Conservation (phyloP, 2,329 filamentous ascomycete genomes). For the Apiospora phragmitis region DNA sequence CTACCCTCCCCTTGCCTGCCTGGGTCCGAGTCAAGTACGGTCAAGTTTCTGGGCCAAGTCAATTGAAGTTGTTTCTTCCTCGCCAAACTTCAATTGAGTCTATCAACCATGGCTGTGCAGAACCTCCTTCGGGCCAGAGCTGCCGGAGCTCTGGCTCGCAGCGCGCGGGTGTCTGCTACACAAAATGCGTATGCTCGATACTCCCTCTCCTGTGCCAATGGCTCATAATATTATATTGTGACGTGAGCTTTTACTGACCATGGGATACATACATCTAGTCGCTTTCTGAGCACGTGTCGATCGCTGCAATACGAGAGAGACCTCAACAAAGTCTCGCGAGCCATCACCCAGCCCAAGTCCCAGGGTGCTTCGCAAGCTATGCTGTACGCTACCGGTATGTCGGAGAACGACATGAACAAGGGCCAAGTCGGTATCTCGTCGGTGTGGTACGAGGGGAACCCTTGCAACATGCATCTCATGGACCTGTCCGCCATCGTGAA, state of each 20-base stretch:
- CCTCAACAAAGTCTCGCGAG: slow-evolving; percentile 81
- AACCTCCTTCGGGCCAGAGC: slow-evolving; percentile 32
- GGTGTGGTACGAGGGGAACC: slow-evolving; percentile 97
- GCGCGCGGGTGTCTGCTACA: slow-evolving; percentile 22
- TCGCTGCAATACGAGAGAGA: slow-evolving; percentile 45
- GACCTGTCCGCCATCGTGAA: slow-evolving; percentile 79
- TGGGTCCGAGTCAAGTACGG: not conserved
- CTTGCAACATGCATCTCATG: slow-evolving; percentile 98
- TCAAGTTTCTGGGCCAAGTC: not conserved
- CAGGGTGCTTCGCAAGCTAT: slow-evolving; percentile 98
- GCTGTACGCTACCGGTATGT: slow-evolving; percentile 93
- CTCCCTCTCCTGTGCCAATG: not conserved
- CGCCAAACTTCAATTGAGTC: slow-evolving; percentile 9
- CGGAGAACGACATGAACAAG: slow-evolving; percentile 87
- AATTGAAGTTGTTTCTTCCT: slow-evolving; percentile 4
- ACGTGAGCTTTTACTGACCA: not conserved
- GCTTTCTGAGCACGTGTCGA: slow-evolving; percentile 52
- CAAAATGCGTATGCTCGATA: slow-evolving; percentile 28
- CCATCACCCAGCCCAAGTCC: slow-evolving; percentile 95
- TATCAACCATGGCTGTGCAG: slow-evolving; percentile 28
- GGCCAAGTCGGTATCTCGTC: slow-evolving; percentile 97
- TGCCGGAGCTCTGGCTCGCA: slow-evolving; percentile 29
- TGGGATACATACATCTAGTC: slow-evolving; percentile 35
- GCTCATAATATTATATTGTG: not conserved
- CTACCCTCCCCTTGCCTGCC: not conserved